These are phyloP conservation scores for Carex myosuroides DNA, from an alignment of 176 grass and related monocot species.

Conservation along the genomic window DNA sequence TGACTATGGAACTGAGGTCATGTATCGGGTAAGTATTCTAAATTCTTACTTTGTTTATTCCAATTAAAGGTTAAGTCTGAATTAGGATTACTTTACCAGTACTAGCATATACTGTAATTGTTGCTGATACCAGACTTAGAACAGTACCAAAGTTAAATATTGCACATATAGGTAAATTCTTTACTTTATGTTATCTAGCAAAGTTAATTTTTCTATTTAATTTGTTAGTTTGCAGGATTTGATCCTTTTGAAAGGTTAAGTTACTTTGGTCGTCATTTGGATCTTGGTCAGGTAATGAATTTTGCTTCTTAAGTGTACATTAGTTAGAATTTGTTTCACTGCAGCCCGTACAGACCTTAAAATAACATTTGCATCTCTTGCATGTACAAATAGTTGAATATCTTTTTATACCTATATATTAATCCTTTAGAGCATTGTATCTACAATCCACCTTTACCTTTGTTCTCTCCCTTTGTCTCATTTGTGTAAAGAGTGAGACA, in stretches of 20 bases:
- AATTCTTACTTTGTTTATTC: no score
- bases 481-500: no score
- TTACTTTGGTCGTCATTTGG: constrained; percentile 85
- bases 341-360: not conserved
- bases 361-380: not conserved
- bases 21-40: no score
- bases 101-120: not conserved
- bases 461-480: no score
- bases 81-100: not conserved
- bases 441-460: no score
- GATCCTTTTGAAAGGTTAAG: constrained; percentile 96
- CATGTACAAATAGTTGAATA: no score
- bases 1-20: no score
- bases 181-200: not conserved
- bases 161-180: not conserved
- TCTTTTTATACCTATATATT: no score
- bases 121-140: not conserved
- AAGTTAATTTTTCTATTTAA: constrained; percentile 19
- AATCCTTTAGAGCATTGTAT: no score
- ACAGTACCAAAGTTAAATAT: not conserved
- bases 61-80: not conserved
- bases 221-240: constrained; percentile 88
- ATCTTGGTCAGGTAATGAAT: constrained; percentile 66
- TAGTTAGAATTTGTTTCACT: not conserved
- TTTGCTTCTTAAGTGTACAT: not conserved